phyloP scores from a whole-genome alignment of 768 basidiomycete species.

The Calocybe cyanea region DNA sequence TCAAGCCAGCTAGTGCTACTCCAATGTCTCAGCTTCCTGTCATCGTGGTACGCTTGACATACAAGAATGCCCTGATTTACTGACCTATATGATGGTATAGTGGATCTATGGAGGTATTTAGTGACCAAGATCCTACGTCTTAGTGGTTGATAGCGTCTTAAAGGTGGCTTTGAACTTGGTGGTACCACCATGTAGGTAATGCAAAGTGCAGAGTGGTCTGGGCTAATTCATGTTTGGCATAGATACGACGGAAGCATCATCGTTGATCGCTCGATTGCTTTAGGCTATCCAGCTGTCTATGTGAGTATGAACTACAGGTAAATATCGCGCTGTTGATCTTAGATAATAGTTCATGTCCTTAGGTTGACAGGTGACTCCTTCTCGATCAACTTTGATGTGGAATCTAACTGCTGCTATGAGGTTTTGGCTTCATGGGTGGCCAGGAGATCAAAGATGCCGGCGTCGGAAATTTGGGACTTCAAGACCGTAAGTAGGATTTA shows the following conservation, averaged over 20 bases:
- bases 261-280: slow-evolving; percentile 38
- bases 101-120: slow-evolving; percentile 47
- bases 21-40: slow-evolving; percentile 46
- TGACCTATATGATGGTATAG: slow-evolving; percentile 19
- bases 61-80: background rate
- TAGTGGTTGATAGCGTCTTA: background rate
- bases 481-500: slow-evolving; percentile 45
- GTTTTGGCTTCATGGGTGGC: slow-evolving; percentile 45
- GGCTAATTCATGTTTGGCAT: background rate
- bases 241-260: slow-evolving; percentile 40
- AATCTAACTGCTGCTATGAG: slow-evolving; percentile 8
- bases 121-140: background rate
- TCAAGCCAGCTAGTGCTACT: slow-evolving; percentile 39
- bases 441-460: slow-evolving; percentile 49
- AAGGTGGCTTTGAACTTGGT: slow-evolving; percentile 26
- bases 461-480: slow-evolving; percentile 62
- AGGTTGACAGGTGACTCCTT: slow-evolving; percentile 7
- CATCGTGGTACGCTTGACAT: slow-evolving; percentile 37
- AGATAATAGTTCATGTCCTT: background rate
- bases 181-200: slow-evolving; percentile 32
- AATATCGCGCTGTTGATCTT: slow-evolving; percentile 6
- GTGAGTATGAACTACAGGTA: slow-evolving; percentile 51
- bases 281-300: slow-evolving; percentile 44
- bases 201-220: slow-evolving; percentile 17
- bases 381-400: background rate